A percentile compares a stretch with the other conserved stretches of the same genome.
These are phyloP conservation scores for Picochlorum sp. DNA, from an alignment of 139 green algal genomes.

Conservation along the genomic window DNA sequence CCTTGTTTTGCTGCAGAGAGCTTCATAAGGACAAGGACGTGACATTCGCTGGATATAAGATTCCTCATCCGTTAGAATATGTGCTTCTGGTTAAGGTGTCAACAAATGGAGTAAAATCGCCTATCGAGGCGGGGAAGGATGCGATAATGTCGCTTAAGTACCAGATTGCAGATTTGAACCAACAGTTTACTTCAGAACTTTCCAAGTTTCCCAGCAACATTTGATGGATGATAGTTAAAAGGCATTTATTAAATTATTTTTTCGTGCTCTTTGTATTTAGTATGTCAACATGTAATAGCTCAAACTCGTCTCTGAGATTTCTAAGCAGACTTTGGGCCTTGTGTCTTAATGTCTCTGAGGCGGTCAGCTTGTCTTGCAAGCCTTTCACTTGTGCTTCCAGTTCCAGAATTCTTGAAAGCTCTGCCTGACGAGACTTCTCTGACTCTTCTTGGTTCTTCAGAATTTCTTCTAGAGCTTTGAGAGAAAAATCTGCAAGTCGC, in stretches of 20 bases:
- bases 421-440: neutral
- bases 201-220: neutral
- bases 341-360: conserved; percentile 17
- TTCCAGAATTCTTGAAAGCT: neutral
- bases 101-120: conserved; percentile 46
- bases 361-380: conserved; percentile 1
- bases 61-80: conserved; percentile 87
- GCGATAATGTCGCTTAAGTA: conserved; percentile 37
- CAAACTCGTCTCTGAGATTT: conserved; percentile 9
- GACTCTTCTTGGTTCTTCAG: neutral
- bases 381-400: neutral
- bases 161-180: conserved; percentile 19
- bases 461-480: conserved; percentile 16
- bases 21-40: conserved; percentile 56
- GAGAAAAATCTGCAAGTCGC: conserved; percentile 21
- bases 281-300: neutral
- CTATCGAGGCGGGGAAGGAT: conserved; percentile 28
- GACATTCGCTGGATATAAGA: conserved; percentile 87
- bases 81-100: conserved; percentile 73
- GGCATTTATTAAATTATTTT: no score
- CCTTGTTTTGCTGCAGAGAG: conserved; percentile 27
- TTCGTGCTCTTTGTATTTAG: no score
- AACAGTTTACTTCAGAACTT: conserved; percentile 7
- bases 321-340: conserved; percentile 1
- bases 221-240: neutral